Evolutionary conservation across 148 eudicot genomes (phyloP).

Genomic region (Rhododendron mucronatum): DNA sequence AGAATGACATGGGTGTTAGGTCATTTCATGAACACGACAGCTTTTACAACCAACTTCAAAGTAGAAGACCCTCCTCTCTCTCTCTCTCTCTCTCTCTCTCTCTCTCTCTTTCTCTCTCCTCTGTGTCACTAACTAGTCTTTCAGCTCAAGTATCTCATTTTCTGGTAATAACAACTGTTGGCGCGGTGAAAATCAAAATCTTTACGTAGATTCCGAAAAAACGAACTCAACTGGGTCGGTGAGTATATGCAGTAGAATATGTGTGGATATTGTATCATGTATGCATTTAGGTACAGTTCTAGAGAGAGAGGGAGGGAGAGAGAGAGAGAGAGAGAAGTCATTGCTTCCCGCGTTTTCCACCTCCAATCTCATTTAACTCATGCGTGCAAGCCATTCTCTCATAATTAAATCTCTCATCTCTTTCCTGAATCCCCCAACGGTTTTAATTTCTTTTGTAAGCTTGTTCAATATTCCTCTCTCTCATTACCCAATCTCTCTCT

Average conservation of each 20-base stretch:
- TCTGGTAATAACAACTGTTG: neutral
- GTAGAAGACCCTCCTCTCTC: neutral
- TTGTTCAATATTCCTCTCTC: neutral
- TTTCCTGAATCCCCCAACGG: conserved; percentile 25
- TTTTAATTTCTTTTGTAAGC: conserved; percentile 30
- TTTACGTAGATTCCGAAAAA: neutral
- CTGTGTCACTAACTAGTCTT: neutral
- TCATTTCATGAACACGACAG: neutral
- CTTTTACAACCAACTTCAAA: neutral
- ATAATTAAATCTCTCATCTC: neutral
- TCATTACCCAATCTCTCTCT: conserved; percentile 17
- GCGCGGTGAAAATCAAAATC: neutral
- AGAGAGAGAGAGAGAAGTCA: conserved; percentile 1
- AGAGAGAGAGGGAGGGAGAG: neutral
- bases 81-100: neutral
- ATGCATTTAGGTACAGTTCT: neutral
- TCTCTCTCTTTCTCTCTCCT: neutral
- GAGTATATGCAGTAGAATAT: neutral
- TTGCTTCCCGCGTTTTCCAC: conserved; percentile 82
- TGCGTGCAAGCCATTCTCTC: conserved; percentile 93
- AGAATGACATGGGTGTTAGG: neutral
- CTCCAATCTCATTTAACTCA: conserved; percentile 28
- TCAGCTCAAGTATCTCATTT: neutral
- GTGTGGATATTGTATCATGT: neutral
- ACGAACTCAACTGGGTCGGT: neutral